Percentiles rank a stretch among this genome's conserved stretches.
phyloP scores from a whole-genome alignment of 163 green algal genomes.

The Chlamydomonas reinhardtii region DNA sequence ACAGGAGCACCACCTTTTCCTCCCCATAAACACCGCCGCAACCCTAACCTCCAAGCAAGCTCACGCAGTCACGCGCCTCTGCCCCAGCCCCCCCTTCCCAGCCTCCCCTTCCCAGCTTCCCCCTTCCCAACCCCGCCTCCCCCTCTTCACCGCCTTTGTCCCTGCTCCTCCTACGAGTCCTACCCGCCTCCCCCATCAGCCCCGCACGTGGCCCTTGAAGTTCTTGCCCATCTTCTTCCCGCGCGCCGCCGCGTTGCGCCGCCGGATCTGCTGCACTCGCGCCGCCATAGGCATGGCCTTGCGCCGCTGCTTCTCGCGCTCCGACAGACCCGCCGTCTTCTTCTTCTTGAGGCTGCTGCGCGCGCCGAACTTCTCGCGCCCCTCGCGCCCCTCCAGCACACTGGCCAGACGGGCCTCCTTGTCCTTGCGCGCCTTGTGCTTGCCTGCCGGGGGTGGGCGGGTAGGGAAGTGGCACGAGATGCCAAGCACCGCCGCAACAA shows the following conservation, averaged over 20 bases:
- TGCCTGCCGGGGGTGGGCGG: constrained; percentile 14
- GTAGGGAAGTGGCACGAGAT: not conserved
- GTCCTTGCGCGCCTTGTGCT: constrained; percentile 76
- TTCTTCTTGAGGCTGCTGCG: constrained; percentile 82
- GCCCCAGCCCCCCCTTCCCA: too few species aligned
- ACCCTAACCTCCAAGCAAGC: too few species aligned
- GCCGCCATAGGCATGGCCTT: constrained; percentile 91
- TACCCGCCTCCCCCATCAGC: too few species aligned
- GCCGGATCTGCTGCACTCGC: constrained; percentile 75
- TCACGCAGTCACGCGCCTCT: too few species aligned
- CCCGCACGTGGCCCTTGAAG: constrained; percentile 82
- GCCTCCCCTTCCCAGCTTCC: too few species aligned
- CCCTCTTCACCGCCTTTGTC: not conserved
- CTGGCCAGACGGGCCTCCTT: constrained; percentile 86
- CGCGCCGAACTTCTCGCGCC: constrained; percentile 83
- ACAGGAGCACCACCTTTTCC: too few species aligned
- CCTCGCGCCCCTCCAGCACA: constrained; percentile 88
- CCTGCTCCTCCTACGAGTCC: not conserved
- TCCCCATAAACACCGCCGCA: too few species aligned
- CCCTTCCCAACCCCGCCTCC: too few species aligned
- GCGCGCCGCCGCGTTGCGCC: constrained; percentile 58
- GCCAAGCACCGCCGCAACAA: too few species aligned
- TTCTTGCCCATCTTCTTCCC: constrained; percentile 72
- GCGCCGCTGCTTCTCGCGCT: constrained; percentile 90
- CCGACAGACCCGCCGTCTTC: constrained; percentile 90